Evolutionary conservation across 73 alveolate genomes (phyloP).

Genomic region (Tetrahymena elliotti): DNA sequence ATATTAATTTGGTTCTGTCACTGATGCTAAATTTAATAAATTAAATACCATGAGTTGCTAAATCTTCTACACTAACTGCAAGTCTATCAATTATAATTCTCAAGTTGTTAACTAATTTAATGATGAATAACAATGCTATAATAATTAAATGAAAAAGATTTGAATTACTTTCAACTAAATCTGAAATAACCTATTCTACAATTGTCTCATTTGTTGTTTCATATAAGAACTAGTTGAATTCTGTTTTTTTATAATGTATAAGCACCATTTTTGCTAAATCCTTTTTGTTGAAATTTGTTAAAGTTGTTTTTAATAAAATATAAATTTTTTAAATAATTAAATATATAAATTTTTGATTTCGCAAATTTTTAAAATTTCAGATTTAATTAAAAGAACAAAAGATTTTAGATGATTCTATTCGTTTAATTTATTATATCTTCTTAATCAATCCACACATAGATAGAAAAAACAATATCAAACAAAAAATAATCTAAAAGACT

Average conservation of each 20-base stretch:
- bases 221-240: slow-evolving; percentile 71
- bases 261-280: slow-evolving; percentile 60
- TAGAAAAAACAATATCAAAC: background rate
- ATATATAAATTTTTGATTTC: background rate
- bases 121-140: background rate
- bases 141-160: background rate
- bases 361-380: background rate
- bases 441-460: too few species aligned
- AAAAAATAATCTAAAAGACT: background rate
- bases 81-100: slow-evolving; percentile 33
- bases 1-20: slow-evolving; percentile 64
- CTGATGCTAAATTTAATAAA: slow-evolving; percentile 42
- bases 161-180: slow-evolving; percentile 58
- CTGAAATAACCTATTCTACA: slow-evolving; percentile 54
- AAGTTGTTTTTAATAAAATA: background rate
- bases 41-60: slow-evolving; percentile 23
- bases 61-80: slow-evolving; percentile 33
- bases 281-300: background rate
- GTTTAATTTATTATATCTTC: background rate
- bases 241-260: slow-evolving; percentile 79
- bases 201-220: slow-evolving; percentile 59
- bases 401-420: background rate
- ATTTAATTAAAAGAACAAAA: background rate
- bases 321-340: too few species aligned
- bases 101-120: slow-evolving; percentile 34